These are phyloP conservation scores for Huntiella savannae DNA, from an alignment of 2,329 filamentous ascomycete species.

Conservation along the genomic window DNA sequence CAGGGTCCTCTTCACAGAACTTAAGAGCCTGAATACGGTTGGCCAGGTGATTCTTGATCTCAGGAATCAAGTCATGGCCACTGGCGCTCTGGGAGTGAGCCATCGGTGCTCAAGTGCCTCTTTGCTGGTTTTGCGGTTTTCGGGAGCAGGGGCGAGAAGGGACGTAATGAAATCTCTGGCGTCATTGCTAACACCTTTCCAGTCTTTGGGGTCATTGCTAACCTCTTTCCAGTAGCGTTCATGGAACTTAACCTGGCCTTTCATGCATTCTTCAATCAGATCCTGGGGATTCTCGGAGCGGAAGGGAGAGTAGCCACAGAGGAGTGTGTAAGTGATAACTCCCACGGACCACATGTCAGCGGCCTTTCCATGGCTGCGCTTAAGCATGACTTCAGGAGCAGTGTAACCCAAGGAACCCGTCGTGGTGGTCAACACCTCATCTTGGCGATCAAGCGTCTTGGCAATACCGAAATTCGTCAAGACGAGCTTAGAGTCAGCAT, in stretches of 20 bases:
- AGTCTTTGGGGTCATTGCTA: constrained; percentile 80
- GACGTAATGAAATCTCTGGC: constrained; percentile 80
- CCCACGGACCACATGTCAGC: constrained; percentile 99
- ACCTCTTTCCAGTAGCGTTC: constrained; percentile 98
- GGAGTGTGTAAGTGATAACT: constrained; percentile 93
- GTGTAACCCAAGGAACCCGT: constrained; percentile 96
- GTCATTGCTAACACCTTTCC: too few species aligned
- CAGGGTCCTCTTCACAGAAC: constrained; percentile 69
- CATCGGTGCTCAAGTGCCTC: constrained; percentile 67
- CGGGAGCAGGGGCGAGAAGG: constrained; percentile 61
- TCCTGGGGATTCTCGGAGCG: constrained; percentile 84
- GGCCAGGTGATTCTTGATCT: constrained; percentile 82
- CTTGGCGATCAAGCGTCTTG: constrained; percentile 83
- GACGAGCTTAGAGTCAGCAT: constrained; percentile 64
- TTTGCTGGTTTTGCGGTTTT: constrained; percentile 58
- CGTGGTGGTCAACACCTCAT: constrained; percentile 93
- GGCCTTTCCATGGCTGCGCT: constrained; percentile 90
- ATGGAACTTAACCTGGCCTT: constrained; percentile 75
- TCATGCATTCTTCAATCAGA: constrained; percentile 83
- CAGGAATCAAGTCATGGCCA: constrained; percentile 86
- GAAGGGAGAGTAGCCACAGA: constrained; percentile 97
- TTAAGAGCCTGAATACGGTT: constrained; percentile 92
- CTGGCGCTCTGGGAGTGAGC: constrained; percentile 83
- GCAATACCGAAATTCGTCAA: constrained; percentile 97
- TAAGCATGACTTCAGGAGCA: constrained; percentile 94